Percentiles rank a stretch among this genome's conserved stretches.
phyloP scores from a whole-genome alignment of 176 grass and related monocot species.

The Metroxylon sagu region DNA sequence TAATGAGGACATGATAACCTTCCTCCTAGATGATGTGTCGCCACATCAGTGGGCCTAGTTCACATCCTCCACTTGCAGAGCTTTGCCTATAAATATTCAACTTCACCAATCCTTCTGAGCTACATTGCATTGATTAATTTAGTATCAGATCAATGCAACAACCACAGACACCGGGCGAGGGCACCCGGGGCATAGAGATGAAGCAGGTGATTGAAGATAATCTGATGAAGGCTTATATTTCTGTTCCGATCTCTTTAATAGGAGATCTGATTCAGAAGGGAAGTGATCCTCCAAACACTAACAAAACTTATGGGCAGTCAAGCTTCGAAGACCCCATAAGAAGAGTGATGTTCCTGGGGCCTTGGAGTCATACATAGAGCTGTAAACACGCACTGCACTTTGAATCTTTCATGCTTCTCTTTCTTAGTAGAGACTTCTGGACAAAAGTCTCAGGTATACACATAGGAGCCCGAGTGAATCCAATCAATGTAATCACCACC shows the following conservation, averaged over 20 bases:
- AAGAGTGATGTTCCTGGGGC: slow-evolving; percentile 95
- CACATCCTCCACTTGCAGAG: too few species aligned
- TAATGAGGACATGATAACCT: too few species aligned
- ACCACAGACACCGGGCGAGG: slow-evolving; percentile 42
- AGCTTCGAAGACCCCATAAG: slow-evolving; percentile 63
- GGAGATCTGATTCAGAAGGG: slow-evolving; percentile 8
- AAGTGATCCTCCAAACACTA: background rate
- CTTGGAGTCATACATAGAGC: slow-evolving; percentile 82
- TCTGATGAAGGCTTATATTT: slow-evolving; percentile 36
- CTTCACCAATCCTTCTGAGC: too few species aligned
- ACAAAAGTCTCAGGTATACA: too few species aligned
- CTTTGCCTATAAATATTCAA: too few species aligned
- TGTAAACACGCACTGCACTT: too few species aligned
- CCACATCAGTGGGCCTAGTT: too few species aligned
- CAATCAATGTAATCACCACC: too few species aligned
- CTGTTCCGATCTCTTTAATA: background rate
- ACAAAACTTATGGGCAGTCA: slow-evolving; percentile 13
- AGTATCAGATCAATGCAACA: slow-evolving; percentile 41
- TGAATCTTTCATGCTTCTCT: background rate
- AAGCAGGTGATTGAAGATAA: slow-evolving; percentile 82
- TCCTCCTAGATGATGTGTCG: too few species aligned
- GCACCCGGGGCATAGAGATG: slow-evolving; percentile 60
- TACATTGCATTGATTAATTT: too few species aligned
- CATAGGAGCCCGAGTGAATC: too few species aligned
- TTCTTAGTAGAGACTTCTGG: too few species aligned